A percentile compares a stretch with the other conserved stretches of the same genome.
Conservation (phyloP, 352 stramenopile genomes). For the Phytophthora ramorum region DNA sequence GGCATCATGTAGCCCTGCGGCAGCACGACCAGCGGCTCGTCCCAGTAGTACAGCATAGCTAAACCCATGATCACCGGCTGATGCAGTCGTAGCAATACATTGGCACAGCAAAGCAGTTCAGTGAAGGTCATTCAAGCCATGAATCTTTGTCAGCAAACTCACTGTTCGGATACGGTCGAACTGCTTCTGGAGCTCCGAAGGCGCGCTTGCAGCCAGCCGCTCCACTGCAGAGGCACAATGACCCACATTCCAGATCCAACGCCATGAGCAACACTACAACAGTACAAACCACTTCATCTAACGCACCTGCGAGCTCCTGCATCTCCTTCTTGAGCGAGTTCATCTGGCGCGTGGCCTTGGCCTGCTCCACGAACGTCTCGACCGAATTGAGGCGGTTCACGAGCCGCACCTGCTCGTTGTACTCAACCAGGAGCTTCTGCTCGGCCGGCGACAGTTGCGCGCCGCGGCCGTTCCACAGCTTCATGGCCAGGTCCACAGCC, state of each 20-base stretch:
- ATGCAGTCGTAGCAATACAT: slow-evolving; percentile 9
- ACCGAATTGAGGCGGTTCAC: slow-evolving; percentile 89
- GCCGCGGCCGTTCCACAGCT: slow-evolving; percentile 59
- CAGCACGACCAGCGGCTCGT: slow-evolving; percentile 73
- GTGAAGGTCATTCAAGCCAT: background rate
- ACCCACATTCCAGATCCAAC: slow-evolving; percentile 2
- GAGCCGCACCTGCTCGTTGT: slow-evolving; percentile 81
- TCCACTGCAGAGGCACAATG: slow-evolving; percentile 50
- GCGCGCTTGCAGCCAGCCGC: slow-evolving; percentile 67
- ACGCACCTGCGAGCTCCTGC: slow-evolving; percentile 77
- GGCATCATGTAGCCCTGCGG: slow-evolving; percentile 80
- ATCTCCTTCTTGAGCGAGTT: slow-evolving; percentile 88
- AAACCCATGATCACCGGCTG: slow-evolving; percentile 68
- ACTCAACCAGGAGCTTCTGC: slow-evolving; percentile 61
- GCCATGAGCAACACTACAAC: background rate
- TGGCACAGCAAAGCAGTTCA: background rate
- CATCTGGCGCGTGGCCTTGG: slow-evolving; percentile 87
- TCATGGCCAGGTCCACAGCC: slow-evolving; percentile 54
- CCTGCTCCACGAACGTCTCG: slow-evolving; percentile 90
- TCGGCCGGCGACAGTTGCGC: slow-evolving; percentile 64
- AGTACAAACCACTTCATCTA: background rate
- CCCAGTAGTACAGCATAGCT: slow-evolving; percentile 78
- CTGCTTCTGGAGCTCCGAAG: slow-evolving; percentile 78
- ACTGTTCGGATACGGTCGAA: slow-evolving; percentile 78
- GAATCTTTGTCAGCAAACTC: slow-evolving; percentile 17